A percentile compares a stretch with the other conserved stretches of the same genome.
Conservation (phyloP, 2,329 filamentous ascomycete genomes). For the Xylariomycetidae sp. region DNA sequence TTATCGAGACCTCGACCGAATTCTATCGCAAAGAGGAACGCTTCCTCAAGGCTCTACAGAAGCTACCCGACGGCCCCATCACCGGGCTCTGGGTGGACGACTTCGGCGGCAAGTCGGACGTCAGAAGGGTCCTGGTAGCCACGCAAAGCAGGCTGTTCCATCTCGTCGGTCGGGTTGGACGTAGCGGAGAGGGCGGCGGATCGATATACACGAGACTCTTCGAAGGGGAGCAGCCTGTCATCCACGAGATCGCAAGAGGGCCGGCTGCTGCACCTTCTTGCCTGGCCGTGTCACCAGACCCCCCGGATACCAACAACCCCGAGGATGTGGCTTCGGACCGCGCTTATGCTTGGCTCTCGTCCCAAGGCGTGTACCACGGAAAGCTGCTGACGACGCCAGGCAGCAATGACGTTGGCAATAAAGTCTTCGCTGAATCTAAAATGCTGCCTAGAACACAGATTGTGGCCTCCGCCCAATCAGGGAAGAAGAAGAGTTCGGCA, state of each 20-base stretch:
- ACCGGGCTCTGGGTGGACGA: slow-evolving; percentile 81
- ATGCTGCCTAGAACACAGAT: slow-evolving; percentile 70
- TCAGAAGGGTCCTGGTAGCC: slow-evolving; percentile 71
- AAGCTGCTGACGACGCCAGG: slow-evolving; percentile 59
- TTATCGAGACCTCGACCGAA: slow-evolving; percentile 88
- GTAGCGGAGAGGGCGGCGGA: slow-evolving; percentile 69
- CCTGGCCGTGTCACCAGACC: slow-evolving; percentile 72
- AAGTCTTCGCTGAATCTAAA: slow-evolving; percentile 73
- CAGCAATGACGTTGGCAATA: slow-evolving; percentile 60
- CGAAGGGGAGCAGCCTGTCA: slow-evolving; percentile 73
- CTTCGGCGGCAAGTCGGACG: slow-evolving; percentile 60
- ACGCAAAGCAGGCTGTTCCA: slow-evolving; percentile 76
- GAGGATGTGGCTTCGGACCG: slow-evolving; percentile 59
- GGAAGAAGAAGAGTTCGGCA: slow-evolving; percentile 58
- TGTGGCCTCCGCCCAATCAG: slow-evolving; percentile 58
- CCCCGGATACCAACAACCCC: slow-evolving; percentile 45
- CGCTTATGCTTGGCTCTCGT: slow-evolving; percentile 84
- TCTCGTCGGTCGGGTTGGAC: slow-evolving; percentile 70
- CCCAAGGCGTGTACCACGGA: slow-evolving; percentile 85
- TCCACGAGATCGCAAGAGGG: slow-evolving; percentile 64
- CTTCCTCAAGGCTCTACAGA: slow-evolving; percentile 79
- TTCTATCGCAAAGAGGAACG: slow-evolving; percentile 95
- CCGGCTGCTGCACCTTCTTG: slow-evolving; percentile 55
- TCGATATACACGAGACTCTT: slow-evolving; percentile 86
- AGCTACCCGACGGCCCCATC: slow-evolving; percentile 73